Evolutionary conservation across 495 filamentous ascomycete genomes (phyloP).

Genomic region (Trichodelitschia bisporula): DNA sequence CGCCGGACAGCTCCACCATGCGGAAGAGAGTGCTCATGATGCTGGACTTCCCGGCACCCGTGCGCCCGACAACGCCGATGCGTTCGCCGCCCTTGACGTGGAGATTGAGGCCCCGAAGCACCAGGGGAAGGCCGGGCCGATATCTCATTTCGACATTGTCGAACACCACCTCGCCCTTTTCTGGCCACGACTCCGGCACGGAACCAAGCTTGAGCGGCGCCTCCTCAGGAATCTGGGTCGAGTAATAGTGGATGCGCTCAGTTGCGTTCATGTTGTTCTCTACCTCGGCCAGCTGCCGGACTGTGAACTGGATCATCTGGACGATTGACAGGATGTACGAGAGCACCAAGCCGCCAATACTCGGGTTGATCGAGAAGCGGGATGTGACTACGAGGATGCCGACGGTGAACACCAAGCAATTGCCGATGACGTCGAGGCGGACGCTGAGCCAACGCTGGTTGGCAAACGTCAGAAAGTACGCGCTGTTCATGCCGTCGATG

Average conservation of each 20-base stretch:
- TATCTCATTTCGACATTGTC: slow-evolving; percentile 81
- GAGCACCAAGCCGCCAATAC: slow-evolving; percentile 65
- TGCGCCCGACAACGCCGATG: slow-evolving; percentile 83
- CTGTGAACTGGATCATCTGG: slow-evolving; percentile 90
- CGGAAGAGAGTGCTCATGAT: slow-evolving; percentile 92
- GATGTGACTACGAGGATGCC: slow-evolving; percentile 85
- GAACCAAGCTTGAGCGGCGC: slow-evolving; percentile 47
- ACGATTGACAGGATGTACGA: slow-evolving; percentile 84
- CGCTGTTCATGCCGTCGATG: slow-evolving; percentile 78
- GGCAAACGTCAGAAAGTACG: slow-evolving; percentile 81
- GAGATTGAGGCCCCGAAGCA: slow-evolving; percentile 56
- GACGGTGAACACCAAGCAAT: slow-evolving; percentile 56
- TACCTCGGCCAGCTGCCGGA: slow-evolving; percentile 82
- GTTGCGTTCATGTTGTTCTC: slow-evolving; percentile 96
- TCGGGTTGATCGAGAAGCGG: slow-evolving; percentile 65
- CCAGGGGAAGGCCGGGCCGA: slow-evolving; percentile 53
- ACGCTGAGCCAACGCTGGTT: slow-evolving; percentile 84
- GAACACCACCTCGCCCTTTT: slow-evolving; percentile 66
- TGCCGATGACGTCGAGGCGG: slow-evolving; percentile 64
- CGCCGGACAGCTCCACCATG: slow-evolving; percentile 58
- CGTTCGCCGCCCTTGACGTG: slow-evolving; percentile 63
- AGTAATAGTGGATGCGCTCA: slow-evolving; percentile 84
- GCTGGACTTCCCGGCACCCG: slow-evolving; percentile 79
- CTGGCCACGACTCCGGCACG: slow-evolving; percentile 51
- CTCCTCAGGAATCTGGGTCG: slow-evolving; percentile 66